These are phyloP conservation scores for Scorias spongiosa DNA, from an alignment of 2,329 filamentous ascomycete species.

Conservation along the genomic window DNA sequence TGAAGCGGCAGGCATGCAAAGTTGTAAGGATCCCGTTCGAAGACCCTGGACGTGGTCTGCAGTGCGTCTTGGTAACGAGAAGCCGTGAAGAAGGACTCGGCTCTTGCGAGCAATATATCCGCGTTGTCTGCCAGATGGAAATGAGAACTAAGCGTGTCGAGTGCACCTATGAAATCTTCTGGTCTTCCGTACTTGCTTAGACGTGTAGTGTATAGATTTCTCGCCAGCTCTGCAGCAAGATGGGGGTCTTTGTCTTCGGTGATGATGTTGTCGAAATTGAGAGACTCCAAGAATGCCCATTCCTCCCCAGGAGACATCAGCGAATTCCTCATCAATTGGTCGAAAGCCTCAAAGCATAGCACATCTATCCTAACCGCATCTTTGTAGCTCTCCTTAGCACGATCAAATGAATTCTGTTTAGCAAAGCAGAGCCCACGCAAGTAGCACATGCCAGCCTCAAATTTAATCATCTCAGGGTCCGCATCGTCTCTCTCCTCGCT, in stretches of 20 bases:
- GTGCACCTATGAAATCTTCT: conserved; percentile 64
- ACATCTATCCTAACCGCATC: conserved; percentile 93
- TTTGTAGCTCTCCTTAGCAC: conserved; percentile 96
- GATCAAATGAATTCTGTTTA: conserved; percentile 92
- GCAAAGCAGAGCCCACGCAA: conserved; percentile 85
- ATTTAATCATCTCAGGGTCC: conserved; percentile 60
- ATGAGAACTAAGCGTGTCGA: conserved; percentile 82
- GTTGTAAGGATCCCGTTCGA: conserved; percentile 75
- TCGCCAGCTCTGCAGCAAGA: conserved; percentile 84
- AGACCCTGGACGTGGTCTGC: conserved; percentile 65
- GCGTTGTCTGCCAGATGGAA: conserved; percentile 78
- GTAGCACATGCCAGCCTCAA: conserved; percentile 96
- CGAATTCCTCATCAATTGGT: conserved; percentile 93
- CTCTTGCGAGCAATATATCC: conserved; percentile 77
- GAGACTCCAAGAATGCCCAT: conserved; percentile 71
- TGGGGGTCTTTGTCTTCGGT: conserved; percentile 51
- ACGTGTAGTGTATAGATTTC: conserved; percentile 89
- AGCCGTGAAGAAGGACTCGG: conserved; percentile 85
- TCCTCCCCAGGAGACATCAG: conserved; percentile 82
- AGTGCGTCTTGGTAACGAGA: conserved; percentile 85
- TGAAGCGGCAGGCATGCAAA: conserved; percentile 82
- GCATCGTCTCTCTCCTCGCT: conserved; percentile 51
- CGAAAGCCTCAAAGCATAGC: conserved; percentile 95
- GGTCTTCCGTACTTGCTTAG: conserved; percentile 92
- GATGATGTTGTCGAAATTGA: conserved; percentile 75